phyloP scores from a whole-genome alignment of 768 basidiomycete species.

The Podaxis pistillaris region DNA sequence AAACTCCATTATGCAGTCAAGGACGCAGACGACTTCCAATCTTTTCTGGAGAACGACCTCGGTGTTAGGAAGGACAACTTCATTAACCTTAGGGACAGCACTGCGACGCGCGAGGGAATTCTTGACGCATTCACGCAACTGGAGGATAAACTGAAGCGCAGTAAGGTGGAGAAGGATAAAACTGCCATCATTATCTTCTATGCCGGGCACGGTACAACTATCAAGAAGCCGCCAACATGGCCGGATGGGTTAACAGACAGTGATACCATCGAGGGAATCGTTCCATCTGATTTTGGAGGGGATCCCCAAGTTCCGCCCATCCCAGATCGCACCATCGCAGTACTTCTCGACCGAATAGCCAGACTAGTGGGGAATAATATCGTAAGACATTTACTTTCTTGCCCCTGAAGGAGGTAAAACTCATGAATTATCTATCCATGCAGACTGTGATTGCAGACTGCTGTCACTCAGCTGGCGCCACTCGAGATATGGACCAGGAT shows the following conservation, averaged over 20 bases:
- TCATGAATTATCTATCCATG: background rate
- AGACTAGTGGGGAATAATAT: conserved; percentile 41
- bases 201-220: conserved; percentile 38
- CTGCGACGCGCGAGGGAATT: conserved; percentile 37
- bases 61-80: conserved; percentile 22
- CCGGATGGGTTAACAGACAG: background rate
- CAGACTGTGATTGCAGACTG: conserved; percentile 50
- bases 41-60: conserved; percentile 29
- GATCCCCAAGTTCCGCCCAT: conserved; percentile 28
- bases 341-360: conserved; percentile 35
- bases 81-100: conserved; percentile 31
- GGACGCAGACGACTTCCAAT: conserved; percentile 38
- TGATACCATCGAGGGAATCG: background rate
- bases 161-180: conserved; percentile 22
- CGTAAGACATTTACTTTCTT: conserved; percentile 23
- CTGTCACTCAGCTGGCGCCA: conserved; percentile 40
- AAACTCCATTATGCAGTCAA: conserved; percentile 33
- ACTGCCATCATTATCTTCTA: conserved; percentile 40
- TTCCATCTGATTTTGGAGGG: no score
- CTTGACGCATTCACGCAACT: conserved; percentile 28
- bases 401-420: no score
- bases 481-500: conserved; percentile 16
- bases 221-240: no score
- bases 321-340: conserved; percentile 41
- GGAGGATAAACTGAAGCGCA: conserved; percentile 1